phyloP scores from a whole-genome alignment of 179 eudicot species.

The Spergularia azorica region DNA sequence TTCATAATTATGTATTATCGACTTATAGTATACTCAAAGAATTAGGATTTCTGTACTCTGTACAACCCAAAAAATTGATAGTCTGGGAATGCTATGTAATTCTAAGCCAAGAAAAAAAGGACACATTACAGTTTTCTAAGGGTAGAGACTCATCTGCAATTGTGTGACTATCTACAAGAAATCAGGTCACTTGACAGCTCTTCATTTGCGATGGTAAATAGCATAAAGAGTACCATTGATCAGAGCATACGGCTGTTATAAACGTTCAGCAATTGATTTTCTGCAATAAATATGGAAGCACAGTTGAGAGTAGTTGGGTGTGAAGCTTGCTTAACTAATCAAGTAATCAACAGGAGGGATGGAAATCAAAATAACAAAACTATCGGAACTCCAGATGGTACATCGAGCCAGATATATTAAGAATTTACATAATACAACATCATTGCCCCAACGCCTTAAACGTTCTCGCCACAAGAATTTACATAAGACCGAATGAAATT shows the following conservation, averaged over 20 bases:
- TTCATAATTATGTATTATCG: background rate
- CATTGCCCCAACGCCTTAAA: too few species aligned
- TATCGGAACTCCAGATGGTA: background rate
- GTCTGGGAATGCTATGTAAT: constrained; percentile 29
- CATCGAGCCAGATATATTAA: background rate
- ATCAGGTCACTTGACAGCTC: constrained; percentile 41
- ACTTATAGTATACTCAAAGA: constrained; percentile 27
- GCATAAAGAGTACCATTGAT: constrained; percentile 11
- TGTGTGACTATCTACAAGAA: constrained; percentile 66
- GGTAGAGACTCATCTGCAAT: constrained; percentile 97
- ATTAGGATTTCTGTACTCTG: constrained; percentile 37
- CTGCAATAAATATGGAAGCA: constrained; percentile 25
- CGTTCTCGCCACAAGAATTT: too few species aligned
- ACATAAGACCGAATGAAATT: background rate
- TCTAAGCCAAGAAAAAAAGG: constrained; percentile 27
- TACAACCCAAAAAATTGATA: constrained; percentile 33
- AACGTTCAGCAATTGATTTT: constrained; percentile 15
- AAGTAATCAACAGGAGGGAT: background rate
- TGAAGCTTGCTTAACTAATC: background rate
- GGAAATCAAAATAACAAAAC: background rate
- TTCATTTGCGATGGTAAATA: constrained; percentile 26
- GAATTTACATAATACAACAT: too few species aligned
- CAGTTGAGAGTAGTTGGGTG: constrained; percentile 4
- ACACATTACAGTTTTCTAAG: constrained; percentile 67
- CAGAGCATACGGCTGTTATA: constrained; percentile 10